Base-by-base conservation (phyloP, 495 filamentous ascomycete species). In the Astrothelium macrocarpum region DNA sequence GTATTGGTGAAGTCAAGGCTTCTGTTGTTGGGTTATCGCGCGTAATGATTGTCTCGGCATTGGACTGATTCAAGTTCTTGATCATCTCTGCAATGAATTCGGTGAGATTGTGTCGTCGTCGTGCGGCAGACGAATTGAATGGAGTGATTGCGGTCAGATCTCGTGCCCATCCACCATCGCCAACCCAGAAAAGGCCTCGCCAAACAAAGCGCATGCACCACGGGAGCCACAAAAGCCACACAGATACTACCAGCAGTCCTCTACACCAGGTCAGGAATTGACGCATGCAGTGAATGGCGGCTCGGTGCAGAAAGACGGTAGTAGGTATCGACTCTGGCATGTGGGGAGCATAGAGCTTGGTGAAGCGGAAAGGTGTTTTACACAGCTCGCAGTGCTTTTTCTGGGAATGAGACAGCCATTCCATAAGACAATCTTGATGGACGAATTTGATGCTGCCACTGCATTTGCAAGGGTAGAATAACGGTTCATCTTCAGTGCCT, bases 361-460 rank as follows among this genome's bases (percentile, higher is more conserved):
- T 99, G 75, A 99, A 99, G 42, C 89, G 87, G 73, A 97, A 99
- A 0, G 90, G 85, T 25, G 95, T 99, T 75, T 97, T 97, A 84
- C 94, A 99, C 18, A 99, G 85, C 79, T 99, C 94, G 78, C 94
- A 99, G 80, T 97, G 88, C 74, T 97, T 97, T 83, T 97, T 97
- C 73, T 97, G 92, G 1, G 91, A 96, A 73, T 99, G 94, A 28
- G 90, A 88, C 23, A 99, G 78, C 94, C 94, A 99, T 78, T 97
- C 91, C 83, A 97, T 95, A 72, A 99, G 78, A 73, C 94, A 99
- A 68, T 91, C 87, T 74, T 99, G 94, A 76, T 99, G 94, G 59
- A 99, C 94, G 70, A 88, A 92, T 75, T 96, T 97, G 76, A 99
- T 99, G 75, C 91, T 96, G 18, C 94, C 94, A 71, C 90, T 96